These are phyloP conservation scores for Casuarina cunninghamiana DNA, from an alignment of 306 rosid species.

Conservation along the genomic window DNA sequence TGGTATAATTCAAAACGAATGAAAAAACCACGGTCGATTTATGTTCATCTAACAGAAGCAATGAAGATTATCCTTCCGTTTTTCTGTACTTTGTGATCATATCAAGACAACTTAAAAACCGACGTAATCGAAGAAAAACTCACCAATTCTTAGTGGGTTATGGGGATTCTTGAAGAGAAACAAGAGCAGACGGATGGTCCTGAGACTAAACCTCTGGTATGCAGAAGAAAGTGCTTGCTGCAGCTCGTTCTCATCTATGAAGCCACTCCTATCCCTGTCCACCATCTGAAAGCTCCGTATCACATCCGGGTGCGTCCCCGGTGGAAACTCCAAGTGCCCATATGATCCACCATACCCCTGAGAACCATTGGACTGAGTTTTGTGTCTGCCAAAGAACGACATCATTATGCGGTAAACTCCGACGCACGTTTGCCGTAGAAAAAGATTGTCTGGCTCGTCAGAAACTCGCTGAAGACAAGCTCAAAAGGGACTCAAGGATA, in stretches of 20 bases:
- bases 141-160: slow-evolving; percentile 57
- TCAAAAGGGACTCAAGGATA: not conserved
- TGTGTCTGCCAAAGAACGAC: not conserved
- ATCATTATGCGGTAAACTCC: not conserved
- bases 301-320: slow-evolving; percentile 66
- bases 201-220: slow-evolving; percentile 57
- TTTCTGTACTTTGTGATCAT: not conserved
- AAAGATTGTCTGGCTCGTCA: not conserved
- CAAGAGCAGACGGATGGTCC: slow-evolving; percentile 84
- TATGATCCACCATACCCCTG: slow-evolving; percentile 1
- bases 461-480: not conserved
- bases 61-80: not conserved
- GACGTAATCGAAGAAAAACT: slow-evolving; percentile 1
- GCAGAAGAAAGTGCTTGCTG: slow-evolving; percentile 82
- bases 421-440: not conserved
- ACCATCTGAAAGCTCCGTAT: slow-evolving; percentile 74
- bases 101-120: not conserved
- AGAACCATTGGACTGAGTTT: not conserved
- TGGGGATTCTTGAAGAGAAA: slow-evolving; percentile 66
- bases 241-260: slow-evolving; percentile 70
- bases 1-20: not conserved
- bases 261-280: slow-evolving; percentile 84
- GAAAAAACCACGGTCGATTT: not conserved
- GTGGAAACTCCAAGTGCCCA: slow-evolving; percentile 53
- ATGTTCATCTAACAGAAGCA: not conserved